These are phyloP conservation scores for Russula earlei DNA, from an alignment of 768 basidiomycete species.

Conservation along the genomic window DNA sequence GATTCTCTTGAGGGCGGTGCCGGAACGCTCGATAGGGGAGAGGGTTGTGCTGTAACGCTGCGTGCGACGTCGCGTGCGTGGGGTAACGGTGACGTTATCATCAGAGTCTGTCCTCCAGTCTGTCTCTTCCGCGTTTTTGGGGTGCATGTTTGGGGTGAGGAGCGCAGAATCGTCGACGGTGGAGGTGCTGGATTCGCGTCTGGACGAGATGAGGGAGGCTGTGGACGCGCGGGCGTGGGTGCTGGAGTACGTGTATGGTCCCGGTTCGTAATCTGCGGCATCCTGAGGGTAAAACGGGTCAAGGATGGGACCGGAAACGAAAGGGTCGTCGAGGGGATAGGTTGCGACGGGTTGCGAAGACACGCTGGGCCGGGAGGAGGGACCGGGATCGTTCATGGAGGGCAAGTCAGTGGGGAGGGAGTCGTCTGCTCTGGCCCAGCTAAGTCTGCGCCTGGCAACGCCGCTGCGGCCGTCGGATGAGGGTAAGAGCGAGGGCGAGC, in stretches of 20 bases:
- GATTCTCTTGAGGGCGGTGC: constrained; percentile 48
- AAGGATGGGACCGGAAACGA: constrained; percentile 29
- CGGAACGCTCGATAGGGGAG: constrained; percentile 54
- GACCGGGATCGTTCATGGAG: constrained; percentile 21
- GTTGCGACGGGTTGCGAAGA: background rate
- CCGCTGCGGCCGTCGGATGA: constrained; percentile 18
- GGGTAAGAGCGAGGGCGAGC: constrained; percentile 44
- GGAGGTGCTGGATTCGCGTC: constrained; percentile 27
- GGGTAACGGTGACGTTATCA: constrained; percentile 29
- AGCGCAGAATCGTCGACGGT: constrained; percentile 50
- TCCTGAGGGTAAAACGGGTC: background rate
- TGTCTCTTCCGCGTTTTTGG: constrained; percentile 23
- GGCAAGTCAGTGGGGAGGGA: constrained; percentile 34
- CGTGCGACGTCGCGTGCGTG: constrained; percentile 33
- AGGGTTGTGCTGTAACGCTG: constrained; percentile 44
- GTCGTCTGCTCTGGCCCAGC: constrained; percentile 49
- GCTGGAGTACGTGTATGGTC: constrained; percentile 31
- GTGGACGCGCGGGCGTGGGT: constrained; percentile 42
- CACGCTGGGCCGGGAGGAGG: constrained; percentile 3
- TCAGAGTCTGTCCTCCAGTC: constrained; percentile 22
- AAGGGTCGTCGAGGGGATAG: constrained; percentile 35
- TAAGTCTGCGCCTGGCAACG: constrained; percentile 44
- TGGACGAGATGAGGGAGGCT: constrained; percentile 38
- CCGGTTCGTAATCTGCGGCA: background rate
- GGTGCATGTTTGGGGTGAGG: constrained; percentile 46